These are phyloP conservation scores for Euphorbia celastroides DNA, from an alignment of 441 rosid genomes.

Conservation along the genomic window DNA sequence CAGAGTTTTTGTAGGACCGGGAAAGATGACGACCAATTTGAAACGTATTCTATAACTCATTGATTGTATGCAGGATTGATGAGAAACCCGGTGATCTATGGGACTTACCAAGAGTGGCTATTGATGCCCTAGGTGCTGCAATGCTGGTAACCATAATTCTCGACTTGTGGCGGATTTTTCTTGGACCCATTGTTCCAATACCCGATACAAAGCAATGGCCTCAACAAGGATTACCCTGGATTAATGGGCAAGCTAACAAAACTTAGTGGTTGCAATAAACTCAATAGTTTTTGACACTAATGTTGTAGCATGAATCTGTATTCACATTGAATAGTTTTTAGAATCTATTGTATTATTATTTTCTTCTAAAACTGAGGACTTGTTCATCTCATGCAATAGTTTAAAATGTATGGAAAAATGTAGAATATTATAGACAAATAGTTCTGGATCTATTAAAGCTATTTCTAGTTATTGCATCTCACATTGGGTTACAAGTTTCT, in stretches of 20 bases:
- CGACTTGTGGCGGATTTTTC: slow-evolving; percentile 88
- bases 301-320: slow-evolving; percentile 14
- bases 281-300: neutral
- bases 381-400: no score
- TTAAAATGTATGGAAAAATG: no score
- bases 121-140: slow-evolving; percentile 97
- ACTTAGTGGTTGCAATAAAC: slow-evolving; percentile 16
- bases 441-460: no score
- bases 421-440: no score
- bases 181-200: slow-evolving; percentile 77
- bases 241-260: slow-evolving; percentile 38
- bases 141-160: slow-evolving; percentile 96
- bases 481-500: no score
- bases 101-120: slow-evolving; percentile 80
- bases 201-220: slow-evolving; percentile 50
- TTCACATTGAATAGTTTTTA: neutral
- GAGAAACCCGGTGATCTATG: slow-evolving; percentile 81
- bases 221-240: slow-evolving; percentile 87
- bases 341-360: no score
- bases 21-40: no score
- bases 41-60: no score
- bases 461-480: no score
- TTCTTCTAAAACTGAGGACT: no score
- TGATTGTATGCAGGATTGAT: slow-evolving; percentile 93
- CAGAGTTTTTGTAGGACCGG: no score